Evolutionary conservation across 768 basidiomycete genomes (phyloP).

Genomic region (Pilatotrama ljubarskyi): DNA sequence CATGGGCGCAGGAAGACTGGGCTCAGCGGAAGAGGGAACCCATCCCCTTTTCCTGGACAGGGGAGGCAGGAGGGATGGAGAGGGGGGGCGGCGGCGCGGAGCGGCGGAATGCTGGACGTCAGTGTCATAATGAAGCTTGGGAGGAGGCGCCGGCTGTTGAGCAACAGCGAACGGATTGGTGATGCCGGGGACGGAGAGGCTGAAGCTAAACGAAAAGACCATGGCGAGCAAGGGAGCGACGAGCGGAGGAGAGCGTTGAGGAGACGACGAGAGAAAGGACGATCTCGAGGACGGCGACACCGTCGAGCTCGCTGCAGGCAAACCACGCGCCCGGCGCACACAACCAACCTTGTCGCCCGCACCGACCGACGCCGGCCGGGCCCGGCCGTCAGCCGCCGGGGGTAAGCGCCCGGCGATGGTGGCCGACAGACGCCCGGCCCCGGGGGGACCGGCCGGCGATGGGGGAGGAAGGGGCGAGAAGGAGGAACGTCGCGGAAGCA

Average conservation of each 20-base stretch:
- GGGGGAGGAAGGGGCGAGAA: background rate
- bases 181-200: slow-evolving; percentile 61
- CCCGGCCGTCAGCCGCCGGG: background rate
- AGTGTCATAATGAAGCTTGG: slow-evolving; percentile 23
- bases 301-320: slow-evolving; percentile 19
- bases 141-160: slow-evolving; percentile 14
- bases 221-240: slow-evolving; percentile 11
- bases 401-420: background rate
- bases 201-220: slow-evolving; percentile 73
- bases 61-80: slow-evolving; percentile 42
- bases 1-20: slow-evolving; percentile 52
- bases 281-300: slow-evolving; percentile 2
- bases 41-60: slow-evolving; percentile 67
- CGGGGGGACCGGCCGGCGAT: background rate
- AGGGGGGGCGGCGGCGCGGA: slow-evolving; percentile 26
- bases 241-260: background rate
- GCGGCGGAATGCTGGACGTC: slow-evolving; percentile 28
- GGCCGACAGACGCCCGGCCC: too few relatives aligned
- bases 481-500: background rate
- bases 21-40: slow-evolving; percentile 63
- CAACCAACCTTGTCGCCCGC: slow-evolving; percentile 3
- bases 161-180: slow-evolving; percentile 57
- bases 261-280: background rate
- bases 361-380: slow-evolving; percentile 6
- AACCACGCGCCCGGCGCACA: background rate